Evolutionary conservation across 169 alveolate species (phyloP).

Genomic region (Plasmodium relictum): DNA sequence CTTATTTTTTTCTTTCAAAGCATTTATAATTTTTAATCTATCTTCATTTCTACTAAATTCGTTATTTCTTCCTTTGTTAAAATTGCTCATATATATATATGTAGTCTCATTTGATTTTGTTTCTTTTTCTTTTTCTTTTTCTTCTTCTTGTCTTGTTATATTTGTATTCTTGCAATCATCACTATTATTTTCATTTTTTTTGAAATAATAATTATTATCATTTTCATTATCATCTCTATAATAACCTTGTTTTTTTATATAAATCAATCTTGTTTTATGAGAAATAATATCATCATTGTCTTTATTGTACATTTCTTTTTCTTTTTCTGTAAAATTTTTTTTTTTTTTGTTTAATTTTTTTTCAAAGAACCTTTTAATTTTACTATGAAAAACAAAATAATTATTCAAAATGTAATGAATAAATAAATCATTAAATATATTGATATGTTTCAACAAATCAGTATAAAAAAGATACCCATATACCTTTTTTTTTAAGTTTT

Average conservation of each 20-base stretch:
- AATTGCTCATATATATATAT: background rate
- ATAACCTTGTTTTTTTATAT: background rate
- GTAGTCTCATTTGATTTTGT: background rate
- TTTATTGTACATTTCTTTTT: background rate
- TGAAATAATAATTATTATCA: background rate
- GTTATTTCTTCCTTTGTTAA: background rate
- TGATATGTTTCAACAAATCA: slow-evolving; percentile 8
- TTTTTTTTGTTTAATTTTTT: background rate
- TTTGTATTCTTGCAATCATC: background rate
- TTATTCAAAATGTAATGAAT: slow-evolving; percentile 21
- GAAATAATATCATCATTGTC: background rate
- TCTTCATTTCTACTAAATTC: background rate
- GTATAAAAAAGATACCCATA: slow-evolving; percentile 57
- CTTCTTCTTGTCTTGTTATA: background rate
- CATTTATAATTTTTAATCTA: background rate
- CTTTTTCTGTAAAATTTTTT: background rate
- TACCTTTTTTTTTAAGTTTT: slow-evolving; percentile 15
- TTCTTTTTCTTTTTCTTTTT: background rate
- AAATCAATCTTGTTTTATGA: background rate
- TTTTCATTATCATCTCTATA: background rate
- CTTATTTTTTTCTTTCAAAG: background rate
- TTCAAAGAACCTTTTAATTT: background rate
- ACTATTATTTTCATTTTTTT: background rate
- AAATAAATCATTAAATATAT: background rate
- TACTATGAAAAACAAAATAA: slow-evolving; percentile 18